Evolutionary conservation across 306 rosid species (phyloP).

Genomic region (Trifolium pratense): DNA sequence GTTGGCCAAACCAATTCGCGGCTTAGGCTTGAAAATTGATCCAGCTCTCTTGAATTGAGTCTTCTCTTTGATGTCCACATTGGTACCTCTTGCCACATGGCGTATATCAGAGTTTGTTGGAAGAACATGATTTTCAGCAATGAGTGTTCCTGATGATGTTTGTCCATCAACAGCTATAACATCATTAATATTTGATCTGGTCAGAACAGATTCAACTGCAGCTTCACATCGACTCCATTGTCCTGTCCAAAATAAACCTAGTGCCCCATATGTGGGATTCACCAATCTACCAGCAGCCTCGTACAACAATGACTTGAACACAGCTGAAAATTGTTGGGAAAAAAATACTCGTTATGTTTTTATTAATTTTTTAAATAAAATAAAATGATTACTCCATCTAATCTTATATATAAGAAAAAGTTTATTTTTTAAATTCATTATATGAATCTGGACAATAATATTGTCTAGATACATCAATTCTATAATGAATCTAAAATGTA

Average conservation of each 20-base stretch:
- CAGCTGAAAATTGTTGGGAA: constrained; percentile 36
- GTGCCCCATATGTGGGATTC: constrained; percentile 67
- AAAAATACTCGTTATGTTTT: neutral
- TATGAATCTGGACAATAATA: too few relatives aligned
- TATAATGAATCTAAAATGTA: neutral
- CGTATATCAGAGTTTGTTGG: constrained; percentile 44
- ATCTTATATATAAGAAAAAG: too few relatives aligned
- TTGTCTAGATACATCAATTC: too few relatives aligned
- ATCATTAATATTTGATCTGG: constrained; percentile 45
- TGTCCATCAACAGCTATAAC: neutral
- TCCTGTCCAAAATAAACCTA: constrained; percentile 62
- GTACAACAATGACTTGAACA: constrained; percentile 64
- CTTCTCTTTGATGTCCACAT: constrained; percentile 14
- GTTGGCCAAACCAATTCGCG: neutral
- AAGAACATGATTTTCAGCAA: neutral
- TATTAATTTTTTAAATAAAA: neutral
- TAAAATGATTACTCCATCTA: neutral
- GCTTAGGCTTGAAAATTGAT: constrained; percentile 11
- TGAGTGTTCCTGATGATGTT: neutral
- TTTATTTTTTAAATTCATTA: too few relatives aligned
- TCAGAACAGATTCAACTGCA: constrained; percentile 60
- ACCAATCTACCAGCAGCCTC: constrained; percentile 77
- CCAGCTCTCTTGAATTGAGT: constrained; percentile 46
- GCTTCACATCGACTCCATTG: constrained; percentile 68
- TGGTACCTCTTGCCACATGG: constrained; percentile 47